A percentile compares a stretch with the other conserved stretches of the same genome.
These are phyloP conservation scores for Chlamydomonas schloesseri DNA, from an alignment of 139 green algal species.

Conservation along the genomic window DNA sequence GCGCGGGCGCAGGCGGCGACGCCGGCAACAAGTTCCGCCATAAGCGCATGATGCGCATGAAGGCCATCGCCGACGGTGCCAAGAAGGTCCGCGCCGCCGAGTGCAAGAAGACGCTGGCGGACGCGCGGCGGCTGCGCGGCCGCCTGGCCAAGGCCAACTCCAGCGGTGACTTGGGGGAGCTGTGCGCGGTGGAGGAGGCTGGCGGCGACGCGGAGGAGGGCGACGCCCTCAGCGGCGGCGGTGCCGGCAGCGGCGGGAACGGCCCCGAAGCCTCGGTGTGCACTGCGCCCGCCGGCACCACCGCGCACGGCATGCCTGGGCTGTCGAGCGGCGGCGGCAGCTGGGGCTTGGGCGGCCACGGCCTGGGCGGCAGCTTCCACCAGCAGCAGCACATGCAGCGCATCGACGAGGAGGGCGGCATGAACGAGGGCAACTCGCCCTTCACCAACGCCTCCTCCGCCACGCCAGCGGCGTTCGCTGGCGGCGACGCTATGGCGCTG, in stretches of 20 bases:
- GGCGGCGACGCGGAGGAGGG: no score
- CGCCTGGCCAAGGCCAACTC: slow-evolving; percentile 33
- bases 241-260: no score
- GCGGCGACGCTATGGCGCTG: neutral
- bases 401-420: slow-evolving; percentile 38
- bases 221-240: no score
- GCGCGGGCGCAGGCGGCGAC: neutral
- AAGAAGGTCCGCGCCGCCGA: slow-evolving; percentile 36
- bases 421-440: neutral
- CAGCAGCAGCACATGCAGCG: slow-evolving; percentile 28
- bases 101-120: slow-evolving; percentile 20
- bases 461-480: no score
- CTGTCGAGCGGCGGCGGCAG: neutral
- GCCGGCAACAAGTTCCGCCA: neutral
- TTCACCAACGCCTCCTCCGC: neutral
- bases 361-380: neutral
- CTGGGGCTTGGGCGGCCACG: neutral
- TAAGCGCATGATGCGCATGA: slow-evolving; percentile 35
- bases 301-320: neutral
- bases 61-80: slow-evolving; percentile 7
- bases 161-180: neutral
- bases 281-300: neutral
- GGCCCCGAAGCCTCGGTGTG: neutral
- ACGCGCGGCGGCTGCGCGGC: neutral
- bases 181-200: neutral